A percentile compares a stretch with the other conserved stretches of the same genome.
These are phyloP conservation scores for Aspergillus fumigatus DNA, from an alignment of 2,329 filamentous ascomycete genomes.

Conservation along the genomic window DNA sequence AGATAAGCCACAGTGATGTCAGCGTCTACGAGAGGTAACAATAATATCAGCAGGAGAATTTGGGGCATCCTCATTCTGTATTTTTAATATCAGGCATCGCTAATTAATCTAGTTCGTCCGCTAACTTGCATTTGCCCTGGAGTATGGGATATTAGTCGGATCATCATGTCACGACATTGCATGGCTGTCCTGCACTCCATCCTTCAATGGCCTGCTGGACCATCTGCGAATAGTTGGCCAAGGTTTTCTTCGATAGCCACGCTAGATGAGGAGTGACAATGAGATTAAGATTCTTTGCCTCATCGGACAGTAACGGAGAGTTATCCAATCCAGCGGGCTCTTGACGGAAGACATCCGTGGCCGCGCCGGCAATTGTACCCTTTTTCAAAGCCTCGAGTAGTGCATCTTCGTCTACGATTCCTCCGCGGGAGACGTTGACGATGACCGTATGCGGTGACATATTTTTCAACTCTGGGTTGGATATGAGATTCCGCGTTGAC, in stretches of 20 bases:
- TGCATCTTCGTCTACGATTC: slow-evolving; percentile 49
- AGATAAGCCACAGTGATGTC: slow-evolving; percentile 2
- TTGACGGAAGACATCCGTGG: slow-evolving; percentile 47
- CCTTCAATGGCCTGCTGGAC: slow-evolving; percentile 46
- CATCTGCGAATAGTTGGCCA: slow-evolving; percentile 43
- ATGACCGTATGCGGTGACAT: slow-evolving; percentile 45
- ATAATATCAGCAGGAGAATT: not conserved
- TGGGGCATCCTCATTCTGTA: not conserved
- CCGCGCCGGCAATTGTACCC: slow-evolving; percentile 46
- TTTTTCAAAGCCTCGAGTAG: slow-evolving; percentile 43
- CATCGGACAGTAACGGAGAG: slow-evolving; percentile 42
- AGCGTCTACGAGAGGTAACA: not conserved
- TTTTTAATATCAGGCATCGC: not conserved
- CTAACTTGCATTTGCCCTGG: not conserved
- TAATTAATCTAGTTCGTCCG: not conserved
- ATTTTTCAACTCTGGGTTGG: slow-evolving; percentile 36
- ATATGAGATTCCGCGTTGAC: slow-evolving; percentile 32
- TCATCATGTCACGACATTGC: slow-evolving; percentile 15
- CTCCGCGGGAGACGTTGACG: slow-evolving; percentile 49
- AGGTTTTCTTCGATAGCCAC: slow-evolving; percentile 48
- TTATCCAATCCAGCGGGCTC: slow-evolving; percentile 46
- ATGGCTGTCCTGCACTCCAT: slow-evolving; percentile 34
- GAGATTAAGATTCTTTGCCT: slow-evolving; percentile 45
- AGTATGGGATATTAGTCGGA: not conserved
- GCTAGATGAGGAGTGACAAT: slow-evolving; percentile 51